Evolutionary conservation across 2,329 filamentous ascomycete species (phyloP), one percentile per base, ranked within the genome.

Genomic region (Trichoderma semiorbis): DNA sequence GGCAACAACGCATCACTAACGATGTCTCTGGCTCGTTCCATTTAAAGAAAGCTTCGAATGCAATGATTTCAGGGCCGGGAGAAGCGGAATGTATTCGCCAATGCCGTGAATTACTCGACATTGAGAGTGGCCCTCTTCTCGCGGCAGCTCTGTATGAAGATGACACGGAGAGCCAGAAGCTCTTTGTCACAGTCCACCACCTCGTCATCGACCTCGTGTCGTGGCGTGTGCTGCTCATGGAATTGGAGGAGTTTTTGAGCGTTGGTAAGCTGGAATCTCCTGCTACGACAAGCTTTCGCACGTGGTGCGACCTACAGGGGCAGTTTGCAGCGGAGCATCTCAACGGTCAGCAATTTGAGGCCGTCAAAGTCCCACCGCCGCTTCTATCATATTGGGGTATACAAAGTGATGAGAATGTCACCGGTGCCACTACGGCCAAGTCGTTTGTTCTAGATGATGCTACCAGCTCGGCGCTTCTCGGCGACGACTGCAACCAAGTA

Each of bases 161-260:
- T 26, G 12, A 18, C 14, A 26, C 30, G 5, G 3, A 18, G 21
- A 21, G 57, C 16, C 21, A n/a, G 30, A 69, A 16, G 3, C 47
- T 70, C 14, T 70, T 70, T 18, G 16, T 70, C 16, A 39, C 69
- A 6, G 36, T 70, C 21, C 74, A 75, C 18, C 74, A 75, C 34
- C 34, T 75, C 3, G 73, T 73, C 24, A 57, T 75, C 10, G 74
- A 75, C n/a, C 30, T 75, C 16, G 72, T 75, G 2, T 75, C 74
- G 7, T 75, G 74, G 74, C 71, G 73, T 11, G 34, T 74, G n/a
- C 50, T 74, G 3, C 62, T 75, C 0, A 26, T 55, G 18, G 74
- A 75, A 10, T n/a, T 75, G 1, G 73, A 75, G 39, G 26, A 63
- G 3, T 34, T 70, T 16, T 30, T 66, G 3, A 26, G 14, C 4